Conservation (phyloP, 306 rosid species). For the Cicer cuneatum region DNA sequence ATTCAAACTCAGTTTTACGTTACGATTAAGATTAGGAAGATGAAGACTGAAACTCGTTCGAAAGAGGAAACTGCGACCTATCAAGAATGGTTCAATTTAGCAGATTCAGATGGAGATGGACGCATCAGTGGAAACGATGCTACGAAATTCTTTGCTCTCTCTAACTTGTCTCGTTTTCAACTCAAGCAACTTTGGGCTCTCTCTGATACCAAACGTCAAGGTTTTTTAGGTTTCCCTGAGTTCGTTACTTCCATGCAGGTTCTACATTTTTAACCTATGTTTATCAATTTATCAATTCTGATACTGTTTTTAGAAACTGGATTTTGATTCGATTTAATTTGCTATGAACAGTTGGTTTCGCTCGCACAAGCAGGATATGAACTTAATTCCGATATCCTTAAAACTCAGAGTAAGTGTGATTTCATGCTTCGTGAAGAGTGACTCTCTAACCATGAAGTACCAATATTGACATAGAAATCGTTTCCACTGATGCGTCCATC, state of each 20-base stretch:
- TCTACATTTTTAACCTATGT: not conserved
- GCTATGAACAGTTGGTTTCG: slow-evolving; percentile 64
- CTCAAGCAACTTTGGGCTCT: slow-evolving; percentile 94
- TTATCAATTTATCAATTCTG: not conserved
- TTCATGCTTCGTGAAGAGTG: not conserved
- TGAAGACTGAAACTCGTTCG: slow-evolving; percentile 64
- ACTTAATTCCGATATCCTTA: slow-evolving; percentile 61
- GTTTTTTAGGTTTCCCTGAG: slow-evolving; percentile 70
- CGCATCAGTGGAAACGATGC: slow-evolving; percentile 83
- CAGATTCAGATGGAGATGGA: slow-evolving; percentile 93
- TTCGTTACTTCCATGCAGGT: slow-evolving; percentile 91
- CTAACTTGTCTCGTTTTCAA: slow-evolving; percentile 78
- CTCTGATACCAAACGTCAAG: slow-evolving; percentile 80
- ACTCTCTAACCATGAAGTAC: no score
- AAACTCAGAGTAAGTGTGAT: slow-evolving; percentile 60
- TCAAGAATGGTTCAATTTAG: slow-evolving; percentile 80
- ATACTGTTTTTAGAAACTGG: slow-evolving; percentile 5
- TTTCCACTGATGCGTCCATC: slow-evolving; percentile 82
- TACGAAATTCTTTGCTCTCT: slow-evolving; percentile 77
- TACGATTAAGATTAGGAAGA: slow-evolving; percentile 23
- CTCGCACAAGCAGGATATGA: slow-evolving; percentile 81
- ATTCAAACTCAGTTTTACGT: slow-evolving; percentile 1
- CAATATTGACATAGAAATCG: slow-evolving; percentile 43
- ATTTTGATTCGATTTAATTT: not conserved
- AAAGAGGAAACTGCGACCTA: slow-evolving; percentile 69